These are phyloP conservation scores for Aureobasidium leucospermi DNA, from an alignment of 2,329 filamentous ascomycete species.

Conservation along the genomic window DNA sequence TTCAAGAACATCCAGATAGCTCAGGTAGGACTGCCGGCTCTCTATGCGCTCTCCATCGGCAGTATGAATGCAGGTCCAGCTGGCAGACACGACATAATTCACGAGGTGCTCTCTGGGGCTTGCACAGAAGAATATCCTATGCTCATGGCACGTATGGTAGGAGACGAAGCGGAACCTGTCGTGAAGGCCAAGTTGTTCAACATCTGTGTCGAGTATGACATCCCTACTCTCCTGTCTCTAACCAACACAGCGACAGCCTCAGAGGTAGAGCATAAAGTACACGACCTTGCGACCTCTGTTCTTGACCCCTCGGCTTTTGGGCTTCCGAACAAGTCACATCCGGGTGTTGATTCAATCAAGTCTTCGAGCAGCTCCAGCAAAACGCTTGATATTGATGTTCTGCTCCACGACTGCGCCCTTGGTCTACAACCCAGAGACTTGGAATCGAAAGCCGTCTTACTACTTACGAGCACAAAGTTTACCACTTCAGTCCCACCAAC, in stretches of 20 bases:
- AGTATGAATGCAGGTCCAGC: slow-evolving; percentile 58
- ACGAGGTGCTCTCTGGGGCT: slow-evolving; percentile 45
- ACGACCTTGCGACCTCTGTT: slow-evolving; percentile 70
- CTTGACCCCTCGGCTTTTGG: slow-evolving; percentile 29
- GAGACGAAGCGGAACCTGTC: slow-evolving; percentile 87
- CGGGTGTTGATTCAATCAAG: neutral
- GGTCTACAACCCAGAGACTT: slow-evolving; percentile 75
- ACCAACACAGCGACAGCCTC: slow-evolving; percentile 62
- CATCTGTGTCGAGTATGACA: slow-evolving; percentile 78
- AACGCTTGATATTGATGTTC: slow-evolving; percentile 59
- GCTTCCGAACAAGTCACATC: neutral
- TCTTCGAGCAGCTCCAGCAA: slow-evolving; percentile 21
- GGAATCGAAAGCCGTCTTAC: slow-evolving; percentile 67
- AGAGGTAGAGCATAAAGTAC: slow-evolving; percentile 56
- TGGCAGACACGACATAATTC: slow-evolving; percentile 62
- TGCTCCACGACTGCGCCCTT: slow-evolving; percentile 71
- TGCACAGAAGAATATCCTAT: slow-evolving; percentile 49
- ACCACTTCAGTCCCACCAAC: slow-evolving; percentile 60
- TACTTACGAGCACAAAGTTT: slow-evolving; percentile 70
- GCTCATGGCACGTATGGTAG: slow-evolving; percentile 82
- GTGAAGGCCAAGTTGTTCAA: slow-evolving; percentile 84
- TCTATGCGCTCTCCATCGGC: slow-evolving; percentile 70
- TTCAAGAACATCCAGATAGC: slow-evolving; percentile 61
- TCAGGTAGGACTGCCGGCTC: slow-evolving; percentile 76
- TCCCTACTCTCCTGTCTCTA: slow-evolving; percentile 73